phyloP scores from a whole-genome alignment of 2,329 filamentous ascomycete species.

The Sporothrix inflata region DNA sequence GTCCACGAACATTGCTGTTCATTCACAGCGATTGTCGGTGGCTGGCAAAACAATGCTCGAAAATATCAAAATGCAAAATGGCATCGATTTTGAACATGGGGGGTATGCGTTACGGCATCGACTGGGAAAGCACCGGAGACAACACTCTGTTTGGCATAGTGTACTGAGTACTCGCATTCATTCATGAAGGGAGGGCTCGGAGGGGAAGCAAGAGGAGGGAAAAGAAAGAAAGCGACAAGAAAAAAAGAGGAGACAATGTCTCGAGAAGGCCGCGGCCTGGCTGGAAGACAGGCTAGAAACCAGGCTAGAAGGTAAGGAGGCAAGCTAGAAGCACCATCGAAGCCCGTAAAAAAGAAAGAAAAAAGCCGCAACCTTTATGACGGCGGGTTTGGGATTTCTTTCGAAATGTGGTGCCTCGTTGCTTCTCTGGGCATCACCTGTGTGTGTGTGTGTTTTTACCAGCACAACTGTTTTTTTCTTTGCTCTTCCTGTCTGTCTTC shows the following conservation, averaged over 20 bases:
- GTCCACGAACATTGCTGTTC: neutral
- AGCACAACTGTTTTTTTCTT: neutral
- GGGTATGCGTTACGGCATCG: neutral
- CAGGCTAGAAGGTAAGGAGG: conserved; percentile 14
- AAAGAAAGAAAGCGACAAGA: no score
- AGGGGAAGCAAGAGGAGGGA: no score
- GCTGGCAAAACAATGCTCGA: neutral
- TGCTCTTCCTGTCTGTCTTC: neutral
- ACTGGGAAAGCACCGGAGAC: neutral
- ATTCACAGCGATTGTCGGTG: neutral
- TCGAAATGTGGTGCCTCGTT: neutral
- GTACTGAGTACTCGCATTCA: no score
- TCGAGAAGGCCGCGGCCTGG: neutral
- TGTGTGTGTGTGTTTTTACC: neutral
- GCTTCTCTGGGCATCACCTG: neutral
- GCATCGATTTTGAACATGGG: neutral
- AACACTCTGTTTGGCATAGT: neutral
- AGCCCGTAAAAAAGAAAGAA: neutral
- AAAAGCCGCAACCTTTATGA: neutral
- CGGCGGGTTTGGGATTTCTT: neutral
- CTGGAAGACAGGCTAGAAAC: conserved; percentile 6
- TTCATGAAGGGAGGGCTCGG: no score
- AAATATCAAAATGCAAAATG: neutral
- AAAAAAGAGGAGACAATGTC: conserved; percentile 2
- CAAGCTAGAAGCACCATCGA: conserved; percentile 22